A percentile compares a stretch with the other conserved stretches of the same genome.
These are phyloP conservation scores for Tetrahymena malaccensis DNA, from an alignment of 73 alveolate species.

Conservation along the genomic window DNA sequence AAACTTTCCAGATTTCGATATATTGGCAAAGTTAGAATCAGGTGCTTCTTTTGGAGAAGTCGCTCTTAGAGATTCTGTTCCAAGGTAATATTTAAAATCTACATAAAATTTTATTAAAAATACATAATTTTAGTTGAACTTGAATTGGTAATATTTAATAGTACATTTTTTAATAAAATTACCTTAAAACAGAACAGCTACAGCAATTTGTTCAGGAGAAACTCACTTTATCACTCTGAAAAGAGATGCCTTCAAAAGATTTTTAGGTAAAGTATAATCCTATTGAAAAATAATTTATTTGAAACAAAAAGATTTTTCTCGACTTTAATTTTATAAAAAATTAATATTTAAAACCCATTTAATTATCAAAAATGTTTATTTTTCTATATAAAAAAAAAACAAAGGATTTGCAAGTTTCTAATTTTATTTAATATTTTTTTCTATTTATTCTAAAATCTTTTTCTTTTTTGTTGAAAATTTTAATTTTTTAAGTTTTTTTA, in stretches of 20 bases:
- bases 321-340: too few species aligned
- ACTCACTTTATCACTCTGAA: constrained; percentile 72
- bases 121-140: too few species aligned
- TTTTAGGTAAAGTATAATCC: constrained; percentile 4
- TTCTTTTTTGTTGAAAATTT: too few species aligned
- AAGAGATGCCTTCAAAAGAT: constrained; percentile 53
- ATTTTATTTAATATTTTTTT: too few species aligned
- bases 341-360: too few species aligned
- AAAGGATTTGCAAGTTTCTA: too few species aligned
- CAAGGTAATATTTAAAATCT: not conserved
- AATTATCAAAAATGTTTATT: too few species aligned
- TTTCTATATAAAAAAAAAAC: too few species aligned
- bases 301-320: too few species aligned
- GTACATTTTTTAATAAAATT: constrained; percentile 46
- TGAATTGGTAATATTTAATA: not conserved
- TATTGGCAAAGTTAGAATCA: not conserved
- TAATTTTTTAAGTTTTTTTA: too few species aligned
- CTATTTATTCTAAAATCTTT: too few species aligned
- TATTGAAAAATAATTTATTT: too few species aligned
- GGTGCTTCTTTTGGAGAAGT: not conserved
- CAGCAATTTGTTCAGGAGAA: constrained; percentile 70
- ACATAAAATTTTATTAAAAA: not conserved
- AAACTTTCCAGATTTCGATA: not conserved
- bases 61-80: not conserved
- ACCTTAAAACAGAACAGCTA: constrained; percentile 71